Evolutionary conservation across 1,284 basidiomycete species (phyloP).

Genomic region (Meripilus lineatus): DNA sequence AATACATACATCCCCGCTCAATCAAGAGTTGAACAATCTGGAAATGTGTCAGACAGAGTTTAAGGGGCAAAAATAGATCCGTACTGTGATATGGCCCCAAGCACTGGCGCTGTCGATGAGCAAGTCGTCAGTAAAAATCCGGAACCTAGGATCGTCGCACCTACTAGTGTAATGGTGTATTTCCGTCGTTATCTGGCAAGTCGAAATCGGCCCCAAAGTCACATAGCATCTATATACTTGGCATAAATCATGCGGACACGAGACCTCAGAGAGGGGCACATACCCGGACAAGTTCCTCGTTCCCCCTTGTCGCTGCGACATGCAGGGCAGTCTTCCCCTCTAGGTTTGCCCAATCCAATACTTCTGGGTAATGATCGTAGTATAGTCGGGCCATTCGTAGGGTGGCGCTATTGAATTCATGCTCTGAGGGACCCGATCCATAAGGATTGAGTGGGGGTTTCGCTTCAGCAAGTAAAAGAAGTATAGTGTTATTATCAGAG

Average conservation of each 20-base stretch:
- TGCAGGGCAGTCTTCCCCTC: slow-evolving; percentile 90
- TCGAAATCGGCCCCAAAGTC: slow-evolving; percentile 87
- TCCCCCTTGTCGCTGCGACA: slow-evolving; percentile 83
- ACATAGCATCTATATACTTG: slow-evolving; percentile 66
- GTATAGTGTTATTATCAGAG: slow-evolving; percentile 83
- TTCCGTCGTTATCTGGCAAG: slow-evolving; percentile 85
- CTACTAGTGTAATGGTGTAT: slow-evolving; percentile 90
- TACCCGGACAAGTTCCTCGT: slow-evolving; percentile 82
- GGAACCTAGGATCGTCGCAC: slow-evolving; percentile 25
- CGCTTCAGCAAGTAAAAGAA: slow-evolving; percentile 81
- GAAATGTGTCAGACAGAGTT: slow-evolving; percentile 20
- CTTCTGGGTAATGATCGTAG: slow-evolving; percentile 76
- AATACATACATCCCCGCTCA: slow-evolving; percentile 81
- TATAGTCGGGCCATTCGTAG: slow-evolving; percentile 79
- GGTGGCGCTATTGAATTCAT: slow-evolving; percentile 63
- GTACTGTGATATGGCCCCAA: slow-evolving; percentile 76
- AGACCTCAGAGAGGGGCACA: slow-evolving; percentile 19
- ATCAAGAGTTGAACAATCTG: slow-evolving; percentile 84
- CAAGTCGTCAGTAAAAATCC: slow-evolving; percentile 12
- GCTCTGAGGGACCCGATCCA: slow-evolving; percentile 39
- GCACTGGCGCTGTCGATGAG: slow-evolving; percentile 64
- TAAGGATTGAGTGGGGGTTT: slow-evolving; percentile 51
- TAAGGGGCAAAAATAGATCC: slow-evolving; percentile 22
- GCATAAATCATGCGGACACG: slow-evolving; percentile 8
- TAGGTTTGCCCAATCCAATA: slow-evolving; percentile 86